A percentile compares a stretch with the other conserved stretches of the same genome.
Evolutionary conservation across 176 grass and related monocot species (phyloP).

Genomic region (Alopecurus myosuroides): DNA sequence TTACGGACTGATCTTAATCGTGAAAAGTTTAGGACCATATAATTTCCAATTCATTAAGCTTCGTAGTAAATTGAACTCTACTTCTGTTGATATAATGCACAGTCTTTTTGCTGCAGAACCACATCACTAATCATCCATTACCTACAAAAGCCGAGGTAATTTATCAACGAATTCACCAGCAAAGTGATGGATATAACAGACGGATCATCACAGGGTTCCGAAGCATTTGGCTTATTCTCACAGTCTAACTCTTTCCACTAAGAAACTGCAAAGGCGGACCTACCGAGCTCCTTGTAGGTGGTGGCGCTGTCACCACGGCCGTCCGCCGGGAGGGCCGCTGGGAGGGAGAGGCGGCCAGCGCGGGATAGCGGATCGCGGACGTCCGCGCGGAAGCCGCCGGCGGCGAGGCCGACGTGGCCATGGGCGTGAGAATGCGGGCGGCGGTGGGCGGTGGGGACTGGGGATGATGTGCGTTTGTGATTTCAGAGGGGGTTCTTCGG

Average conservation of each 20-base stretch:
- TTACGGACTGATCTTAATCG: background rate
- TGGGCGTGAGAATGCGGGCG: background rate
- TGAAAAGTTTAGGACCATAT: background rate
- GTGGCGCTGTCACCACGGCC: slow-evolving; percentile 32
- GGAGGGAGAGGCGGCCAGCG: slow-evolving; percentile 11
- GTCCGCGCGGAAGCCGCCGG: background rate
- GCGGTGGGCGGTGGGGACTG: no score
- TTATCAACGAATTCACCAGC: background rate
- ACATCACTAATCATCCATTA: background rate
- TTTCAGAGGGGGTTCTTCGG: background rate
- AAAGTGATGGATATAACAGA: background rate
- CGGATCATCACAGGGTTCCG: background rate
- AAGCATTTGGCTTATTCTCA: background rate
- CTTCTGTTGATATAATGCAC: no score
- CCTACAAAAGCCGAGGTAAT: background rate
- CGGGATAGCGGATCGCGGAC: background rate
- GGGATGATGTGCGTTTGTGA: background rate
- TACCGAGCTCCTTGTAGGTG: slow-evolving; percentile 43
- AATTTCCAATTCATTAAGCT: background rate
- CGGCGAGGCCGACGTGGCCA: slow-evolving; percentile 16
- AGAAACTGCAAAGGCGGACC: background rate
- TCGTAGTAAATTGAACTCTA: no score
- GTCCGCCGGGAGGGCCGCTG: slow-evolving; percentile 17
- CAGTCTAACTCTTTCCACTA: background rate
- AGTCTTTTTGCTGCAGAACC: background rate